A percentile compares a stretch with the other conserved stretches of the same genome.
Evolutionary conservation across 1,284 basidiomycete genomes (phyloP).

Genomic region (Ustilago loliicola): DNA sequence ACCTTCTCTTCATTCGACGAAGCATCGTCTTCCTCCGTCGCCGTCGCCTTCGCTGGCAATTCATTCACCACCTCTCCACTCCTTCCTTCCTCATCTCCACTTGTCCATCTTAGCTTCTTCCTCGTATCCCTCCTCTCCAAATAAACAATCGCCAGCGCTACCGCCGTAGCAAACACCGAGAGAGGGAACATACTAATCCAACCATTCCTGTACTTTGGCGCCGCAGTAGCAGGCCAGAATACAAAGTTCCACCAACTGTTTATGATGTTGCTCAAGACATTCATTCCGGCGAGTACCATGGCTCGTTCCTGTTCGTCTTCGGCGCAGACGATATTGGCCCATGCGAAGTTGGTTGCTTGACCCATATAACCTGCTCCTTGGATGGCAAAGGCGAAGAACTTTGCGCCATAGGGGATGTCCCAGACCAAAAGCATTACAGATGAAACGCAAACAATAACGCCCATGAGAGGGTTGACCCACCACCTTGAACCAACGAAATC

Average conservation of each 20-base stretch:
- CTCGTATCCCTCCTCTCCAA: constrained; percentile 39
- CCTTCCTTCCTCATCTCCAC: constrained; percentile 4
- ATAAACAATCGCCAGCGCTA: constrained; percentile 42
- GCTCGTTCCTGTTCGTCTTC: constrained; percentile 65
- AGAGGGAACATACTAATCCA: constrained; percentile 61
- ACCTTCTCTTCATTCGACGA: neutral
- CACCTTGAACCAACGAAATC: constrained; percentile 41
- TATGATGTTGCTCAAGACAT: constrained; percentile 51
- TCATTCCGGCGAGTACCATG: constrained; percentile 58
- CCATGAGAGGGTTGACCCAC: constrained; percentile 55
- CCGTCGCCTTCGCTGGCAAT: constrained; percentile 4
- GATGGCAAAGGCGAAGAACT: constrained; percentile 62
- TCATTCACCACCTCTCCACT: constrained; percentile 5
- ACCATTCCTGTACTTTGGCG: constrained; percentile 56
- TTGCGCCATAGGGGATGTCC: constrained; percentile 56
- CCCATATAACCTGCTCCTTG: constrained; percentile 63
- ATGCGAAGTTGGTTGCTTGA: constrained; percentile 68
- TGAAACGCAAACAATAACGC: constrained; percentile 35
- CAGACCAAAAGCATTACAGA: constrained; percentile 52
- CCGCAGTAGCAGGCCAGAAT: constrained; percentile 60
- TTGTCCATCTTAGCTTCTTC: neutral
- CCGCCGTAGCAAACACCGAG: constrained; percentile 30
- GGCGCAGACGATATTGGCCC: constrained; percentile 63
- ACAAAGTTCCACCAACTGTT: constrained; percentile 63
- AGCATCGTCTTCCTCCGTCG: neutral